Percentiles rank a stretch among this genome's conserved stretches.
These are phyloP conservation scores for Dendrobium catenatum DNA, from an alignment of 106 monocot genomes.

Conservation along the genomic window DNA sequence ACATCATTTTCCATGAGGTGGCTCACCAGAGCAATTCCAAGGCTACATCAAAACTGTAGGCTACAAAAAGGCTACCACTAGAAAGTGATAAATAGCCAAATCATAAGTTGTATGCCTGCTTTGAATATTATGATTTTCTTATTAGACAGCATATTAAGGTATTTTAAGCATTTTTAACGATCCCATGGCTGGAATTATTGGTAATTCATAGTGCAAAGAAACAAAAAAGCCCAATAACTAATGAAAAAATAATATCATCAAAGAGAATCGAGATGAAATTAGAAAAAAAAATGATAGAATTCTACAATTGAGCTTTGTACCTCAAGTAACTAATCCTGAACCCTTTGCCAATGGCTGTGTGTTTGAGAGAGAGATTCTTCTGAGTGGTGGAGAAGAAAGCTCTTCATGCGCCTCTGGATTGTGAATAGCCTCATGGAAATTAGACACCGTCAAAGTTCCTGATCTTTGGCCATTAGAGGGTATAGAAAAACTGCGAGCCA, in stretches of 20 bases:
- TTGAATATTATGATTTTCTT: too few relatives aligned
- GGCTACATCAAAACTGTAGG: too few relatives aligned
- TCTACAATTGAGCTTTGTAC: not conserved
- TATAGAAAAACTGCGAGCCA: slow-evolving; percentile 54
- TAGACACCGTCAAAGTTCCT: slow-evolving; percentile 6
- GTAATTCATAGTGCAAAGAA: not conserved
- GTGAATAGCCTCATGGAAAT: slow-evolving; percentile 9
- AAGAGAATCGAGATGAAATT: not conserved
- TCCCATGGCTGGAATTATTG: too few relatives aligned
- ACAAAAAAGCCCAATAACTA: not conserved
- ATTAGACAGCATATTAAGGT: too few relatives aligned
- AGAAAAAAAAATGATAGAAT: not conserved
- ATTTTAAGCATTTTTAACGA: too few relatives aligned
- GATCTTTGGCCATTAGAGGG: slow-evolving; percentile 50
- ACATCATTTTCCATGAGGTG: too few relatives aligned
- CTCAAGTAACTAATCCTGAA: slow-evolving; percentile 2
- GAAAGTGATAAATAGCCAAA: too few relatives aligned
- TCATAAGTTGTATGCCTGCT: too few relatives aligned
- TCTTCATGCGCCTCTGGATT: slow-evolving; percentile 15
- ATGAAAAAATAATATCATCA: not conserved
- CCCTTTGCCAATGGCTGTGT: not conserved
- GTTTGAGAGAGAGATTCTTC: slow-evolving; percentile 17
- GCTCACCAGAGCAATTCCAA: too few relatives aligned
- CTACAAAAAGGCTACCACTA: too few relatives aligned
- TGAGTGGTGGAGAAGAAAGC: slow-evolving; percentile 23